Evolutionary conservation across 2,329 filamentous ascomycete species (phyloP).

Genomic region (Rasamsonia emersonii): DNA sequence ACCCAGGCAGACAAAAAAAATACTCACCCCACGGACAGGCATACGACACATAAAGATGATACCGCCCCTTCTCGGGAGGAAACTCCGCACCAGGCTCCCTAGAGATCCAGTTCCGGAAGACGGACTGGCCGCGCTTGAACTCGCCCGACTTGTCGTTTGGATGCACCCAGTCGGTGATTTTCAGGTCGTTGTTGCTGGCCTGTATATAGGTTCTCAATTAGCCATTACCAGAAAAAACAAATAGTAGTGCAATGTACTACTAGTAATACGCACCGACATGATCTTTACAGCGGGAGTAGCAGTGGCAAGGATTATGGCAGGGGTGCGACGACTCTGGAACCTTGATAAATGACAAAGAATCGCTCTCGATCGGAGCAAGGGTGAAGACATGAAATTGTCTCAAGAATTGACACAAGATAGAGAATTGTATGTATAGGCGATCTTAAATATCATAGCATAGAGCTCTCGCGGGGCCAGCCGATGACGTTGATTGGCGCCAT

Average conservation of each 20-base stretch:
- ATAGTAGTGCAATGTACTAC: neutral
- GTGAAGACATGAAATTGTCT: too few relatives aligned
- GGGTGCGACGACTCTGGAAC: too few relatives aligned
- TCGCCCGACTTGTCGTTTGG: constrained; percentile 72
- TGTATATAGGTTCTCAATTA: constrained; percentile 14
- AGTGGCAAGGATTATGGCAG: too few relatives aligned
- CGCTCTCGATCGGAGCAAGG: too few relatives aligned
- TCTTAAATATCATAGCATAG: too few relatives aligned
- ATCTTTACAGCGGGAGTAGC: too few relatives aligned
- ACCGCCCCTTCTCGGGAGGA: constrained; percentile 77
- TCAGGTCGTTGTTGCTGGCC: constrained; percentile 16
- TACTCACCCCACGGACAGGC: constrained; percentile 74
- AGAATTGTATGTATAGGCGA: too few relatives aligned
- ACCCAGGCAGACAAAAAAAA: neutral
- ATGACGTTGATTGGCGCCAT: too few relatives aligned
- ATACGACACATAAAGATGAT: constrained; percentile 92
- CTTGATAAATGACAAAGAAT: too few relatives aligned
- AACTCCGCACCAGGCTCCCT: constrained; percentile 63
- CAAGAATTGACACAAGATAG: too few relatives aligned
- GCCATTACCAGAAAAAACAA: constrained; percentile 11
- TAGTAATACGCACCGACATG: too few relatives aligned
- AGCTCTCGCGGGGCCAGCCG: too few relatives aligned
- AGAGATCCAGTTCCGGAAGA: constrained; percentile 75
- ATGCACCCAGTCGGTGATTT: constrained; percentile 78
- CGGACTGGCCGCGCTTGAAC: constrained; percentile 80